These are phyloP conservation scores for Grosmannia serpens DNA, from an alignment of 2,329 filamentous ascomycete species.

Conservation along the genomic window DNA sequence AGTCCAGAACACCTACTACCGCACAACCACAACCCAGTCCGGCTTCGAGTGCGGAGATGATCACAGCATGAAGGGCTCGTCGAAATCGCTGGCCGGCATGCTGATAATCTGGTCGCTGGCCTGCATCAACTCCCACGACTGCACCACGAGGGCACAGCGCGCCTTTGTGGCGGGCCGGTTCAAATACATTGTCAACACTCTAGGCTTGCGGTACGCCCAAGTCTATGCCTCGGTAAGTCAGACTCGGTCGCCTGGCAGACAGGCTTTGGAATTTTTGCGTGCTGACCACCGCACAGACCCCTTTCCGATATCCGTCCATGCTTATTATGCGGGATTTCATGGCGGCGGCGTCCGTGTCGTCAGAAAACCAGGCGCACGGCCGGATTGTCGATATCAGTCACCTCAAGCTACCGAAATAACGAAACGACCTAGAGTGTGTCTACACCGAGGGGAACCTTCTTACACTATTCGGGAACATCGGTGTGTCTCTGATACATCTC, in stretches of 20 bases:
- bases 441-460: too few relatives aligned
- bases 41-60: slow-evolving; percentile 36
- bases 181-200: slow-evolving; percentile 38
- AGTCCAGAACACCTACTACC: not conserved
- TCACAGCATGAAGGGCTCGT: slow-evolving; percentile 23
- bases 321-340: slow-evolving; percentile 39
- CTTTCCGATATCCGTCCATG: slow-evolving; percentile 50
- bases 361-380: not conserved
- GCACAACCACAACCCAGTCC: slow-evolving; percentile 11
- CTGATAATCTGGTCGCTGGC: slow-evolving; percentile 48
- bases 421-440: too few relatives aligned
- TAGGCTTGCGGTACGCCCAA: slow-evolving; percentile 47
- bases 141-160: slow-evolving; percentile 46
- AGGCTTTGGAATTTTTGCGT: not conserved
- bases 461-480: too few relatives aligned
- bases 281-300: slow-evolving; percentile 26
- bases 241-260: not conserved
- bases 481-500: too few relatives aligned
- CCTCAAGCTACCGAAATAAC: not conserved
- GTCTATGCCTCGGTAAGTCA: slow-evolving; percentile 40
- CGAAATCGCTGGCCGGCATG: slow-evolving; percentile 45
- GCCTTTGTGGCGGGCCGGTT: slow-evolving; percentile 42
- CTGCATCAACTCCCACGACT: slow-evolving; percentile 43
- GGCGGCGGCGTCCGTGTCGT: not conserved
- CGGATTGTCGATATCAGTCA: not conserved